Base-by-base conservation (phyloP, 129 eudicot genomes). In the Escallonia rubra region DNA sequence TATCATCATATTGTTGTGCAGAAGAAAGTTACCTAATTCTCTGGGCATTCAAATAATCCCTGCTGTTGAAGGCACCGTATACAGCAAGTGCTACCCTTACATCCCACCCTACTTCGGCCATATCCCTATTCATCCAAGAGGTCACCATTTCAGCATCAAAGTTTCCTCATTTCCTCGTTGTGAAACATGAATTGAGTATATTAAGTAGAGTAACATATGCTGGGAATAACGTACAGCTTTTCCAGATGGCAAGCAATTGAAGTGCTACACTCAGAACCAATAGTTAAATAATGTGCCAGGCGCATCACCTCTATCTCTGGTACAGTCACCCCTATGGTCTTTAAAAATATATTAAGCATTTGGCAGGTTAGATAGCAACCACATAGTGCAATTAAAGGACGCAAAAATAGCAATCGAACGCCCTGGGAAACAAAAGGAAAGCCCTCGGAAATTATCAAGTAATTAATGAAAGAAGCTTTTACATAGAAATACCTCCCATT, bases 261-360 rank as follows among this genome's bases (percentile, higher is more conserved):
- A 66, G 81, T 61, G 59, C 81, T 83, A 57, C 97, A 94, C 79
- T 94, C 99, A 34, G 97, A 89, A 63, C 90, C 97, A 42, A 94
- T 89, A 3, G 99, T 94, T 45, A 85, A 45, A 76, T 94, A 94
- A 77, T 94, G 99, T 64, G 97, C 96, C 72, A 94, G 80, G 57
- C 96, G 93, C 99, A 94, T 94, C 23, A 56, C 85, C 79, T 94
- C 97, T 62, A 90, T 77, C 42, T 90, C 96, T 4, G 99, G 99
- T 65, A 94, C 2, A 39, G 96, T 89, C 71, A 90, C 87, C 58
- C 87, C 96, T 56, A 85, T 55, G 7, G 79, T 85, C 99, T 94
- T 65, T 15, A 12, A 5, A 43, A 76, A 5, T 43, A 15, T 8
- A 45, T 55, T 9, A 51, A 7, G 34, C 47, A 48, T 3, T 53